phyloP scores from a whole-genome alignment of 2,329 filamentous ascomycete genomes.

The Annulohypoxylon truncatum region DNA sequence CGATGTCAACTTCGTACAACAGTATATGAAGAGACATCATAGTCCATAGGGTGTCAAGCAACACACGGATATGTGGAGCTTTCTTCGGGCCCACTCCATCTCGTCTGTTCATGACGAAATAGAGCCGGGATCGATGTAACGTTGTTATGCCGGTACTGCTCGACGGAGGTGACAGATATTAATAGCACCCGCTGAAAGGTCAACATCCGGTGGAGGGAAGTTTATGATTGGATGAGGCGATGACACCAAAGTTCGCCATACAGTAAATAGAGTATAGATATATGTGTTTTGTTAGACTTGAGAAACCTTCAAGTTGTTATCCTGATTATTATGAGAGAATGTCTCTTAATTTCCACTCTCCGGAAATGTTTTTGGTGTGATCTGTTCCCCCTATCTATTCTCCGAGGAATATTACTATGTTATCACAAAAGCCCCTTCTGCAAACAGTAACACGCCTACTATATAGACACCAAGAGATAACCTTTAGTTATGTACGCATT shows the following conservation, averaged over 20 bases:
- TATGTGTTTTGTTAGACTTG: too few relatives aligned
- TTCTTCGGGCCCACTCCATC: not conserved
- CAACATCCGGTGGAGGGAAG: slow-evolving; percentile 4
- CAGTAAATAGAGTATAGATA: not conserved
- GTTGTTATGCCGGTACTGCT: not conserved
- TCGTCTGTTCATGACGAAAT: not conserved
- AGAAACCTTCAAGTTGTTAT: too few relatives aligned
- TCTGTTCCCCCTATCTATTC: not conserved
- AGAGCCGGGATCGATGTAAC: not conserved
- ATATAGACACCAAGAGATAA: too few relatives aligned
- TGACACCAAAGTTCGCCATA: not conserved
- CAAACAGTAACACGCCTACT: too few relatives aligned
- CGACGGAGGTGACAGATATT: not conserved
- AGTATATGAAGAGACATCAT: not conserved
- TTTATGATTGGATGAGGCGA: not conserved
- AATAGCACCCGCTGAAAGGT: slow-evolving; percentile 1
- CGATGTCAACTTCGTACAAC: not conserved
- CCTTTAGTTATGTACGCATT: too few relatives aligned
- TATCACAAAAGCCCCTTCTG: not conserved
- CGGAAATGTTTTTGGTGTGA: too few relatives aligned
- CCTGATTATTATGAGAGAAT: too few relatives aligned
- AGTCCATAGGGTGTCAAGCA: not conserved
- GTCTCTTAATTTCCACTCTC: too few relatives aligned
- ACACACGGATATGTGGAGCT: not conserved
- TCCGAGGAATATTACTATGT: not conserved